Evolutionary conservation across 345 rosid genomes (phyloP).

Genomic region (Populus tremula): DNA sequence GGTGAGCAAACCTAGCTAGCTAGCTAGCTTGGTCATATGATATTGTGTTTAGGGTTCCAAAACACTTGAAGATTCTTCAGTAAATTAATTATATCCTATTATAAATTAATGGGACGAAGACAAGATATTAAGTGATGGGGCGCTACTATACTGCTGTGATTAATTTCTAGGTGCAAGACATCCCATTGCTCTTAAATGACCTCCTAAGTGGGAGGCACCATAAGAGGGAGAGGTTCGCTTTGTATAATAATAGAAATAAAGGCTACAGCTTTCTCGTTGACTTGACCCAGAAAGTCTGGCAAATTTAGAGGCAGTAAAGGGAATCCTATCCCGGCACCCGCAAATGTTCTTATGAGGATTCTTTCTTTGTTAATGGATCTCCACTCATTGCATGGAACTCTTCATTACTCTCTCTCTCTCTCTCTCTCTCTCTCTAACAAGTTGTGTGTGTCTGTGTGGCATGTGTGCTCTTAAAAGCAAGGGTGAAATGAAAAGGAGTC

Average conservation of each 20-base stretch:
- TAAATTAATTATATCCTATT: background rate
- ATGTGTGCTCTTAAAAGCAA: constrained; percentile 36
- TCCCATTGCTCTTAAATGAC: constrained; percentile 15
- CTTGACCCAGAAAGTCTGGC: constrained; percentile 62
- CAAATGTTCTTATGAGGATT: constrained; percentile 23
- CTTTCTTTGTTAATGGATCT: constrained; percentile 42
- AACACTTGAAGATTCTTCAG: background rate
- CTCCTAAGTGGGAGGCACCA: constrained; percentile 48
- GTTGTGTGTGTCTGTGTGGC: constrained; percentile 8
- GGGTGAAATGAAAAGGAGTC: constrained; percentile 28
- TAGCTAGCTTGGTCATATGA: background rate
- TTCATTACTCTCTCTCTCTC: background rate
- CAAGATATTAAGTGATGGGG: constrained; percentile 4
- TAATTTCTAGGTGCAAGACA: constrained; percentile 9
- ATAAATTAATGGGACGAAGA: background rate
- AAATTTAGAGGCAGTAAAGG: constrained; percentile 34
- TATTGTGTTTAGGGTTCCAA: background rate
- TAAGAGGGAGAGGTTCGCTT: constrained; percentile 16
- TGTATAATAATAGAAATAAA: background rate
- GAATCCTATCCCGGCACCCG: constrained; percentile 42
- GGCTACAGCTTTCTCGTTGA: constrained; percentile 58
- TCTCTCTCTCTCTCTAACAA: background rate
- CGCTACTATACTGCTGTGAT: background rate
- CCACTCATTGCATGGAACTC: constrained; percentile 34
- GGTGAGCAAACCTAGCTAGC: constrained; percentile 5